Conservation (phyloP, 495 filamentous ascomycete species). For the Aspergillus nanangensis region DNA sequence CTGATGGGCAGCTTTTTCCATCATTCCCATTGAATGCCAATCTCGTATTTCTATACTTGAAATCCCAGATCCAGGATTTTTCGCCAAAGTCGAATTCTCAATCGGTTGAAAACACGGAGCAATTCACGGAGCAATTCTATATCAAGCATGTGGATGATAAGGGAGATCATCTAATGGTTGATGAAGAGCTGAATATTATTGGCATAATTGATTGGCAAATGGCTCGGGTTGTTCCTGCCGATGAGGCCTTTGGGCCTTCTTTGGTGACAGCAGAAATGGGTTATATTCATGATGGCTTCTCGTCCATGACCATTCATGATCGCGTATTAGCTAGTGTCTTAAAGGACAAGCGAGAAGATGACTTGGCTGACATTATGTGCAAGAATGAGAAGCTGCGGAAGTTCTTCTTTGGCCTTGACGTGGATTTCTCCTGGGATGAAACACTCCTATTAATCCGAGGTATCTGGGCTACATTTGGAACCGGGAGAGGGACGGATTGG, state of each 20-base stretch:
- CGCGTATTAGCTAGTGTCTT: background rate
- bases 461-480: no score
- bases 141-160: conserved; percentile 41
- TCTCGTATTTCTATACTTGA: no score
- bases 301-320: background rate
- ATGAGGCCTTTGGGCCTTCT: conserved; percentile 29
- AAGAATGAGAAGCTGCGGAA: no score
- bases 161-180: conserved; percentile 37
- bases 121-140: conserved; percentile 19
- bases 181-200: conserved; percentile 34
- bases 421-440: no score
- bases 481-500: no score
- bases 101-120: no score
- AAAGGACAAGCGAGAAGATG: background rate
- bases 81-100: no score
- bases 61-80: no score
- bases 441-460: no score
- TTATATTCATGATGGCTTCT: conserved; percentile 10
- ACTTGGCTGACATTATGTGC: no score
- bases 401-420: no score
- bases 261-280: conserved; percentile 31
- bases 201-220: conserved; percentile 39
- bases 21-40: conserved; percentile 20
- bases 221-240: conserved; percentile 21
- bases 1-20: conserved; percentile 15